Percentiles rank a stretch among this genome's conserved stretches.
These are phyloP conservation scores for Saccharomycodes ludwigii DNA, from an alignment of 805 yeast genomes.

Conservation along the genomic window DNA sequence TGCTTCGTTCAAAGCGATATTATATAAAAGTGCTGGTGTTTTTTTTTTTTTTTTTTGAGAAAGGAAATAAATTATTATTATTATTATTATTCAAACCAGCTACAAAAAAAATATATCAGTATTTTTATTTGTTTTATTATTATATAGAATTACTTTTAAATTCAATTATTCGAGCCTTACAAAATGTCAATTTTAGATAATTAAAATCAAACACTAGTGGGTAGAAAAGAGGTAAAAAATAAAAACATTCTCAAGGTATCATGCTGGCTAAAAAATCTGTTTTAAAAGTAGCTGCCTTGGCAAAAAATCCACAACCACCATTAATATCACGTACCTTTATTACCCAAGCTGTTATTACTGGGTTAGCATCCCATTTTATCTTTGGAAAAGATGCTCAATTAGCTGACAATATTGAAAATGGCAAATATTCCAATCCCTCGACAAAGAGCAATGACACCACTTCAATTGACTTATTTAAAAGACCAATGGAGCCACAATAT, in stretches of 20 bases:
- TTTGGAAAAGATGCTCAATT: constrained; percentile 34
- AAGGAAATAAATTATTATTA: too few species aligned
- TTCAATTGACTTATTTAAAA: constrained; percentile 12
- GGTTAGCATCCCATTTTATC: constrained; percentile 11
- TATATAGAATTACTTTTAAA: too few species aligned
- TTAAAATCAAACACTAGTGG: neutral
- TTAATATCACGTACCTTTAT: constrained; percentile 9
- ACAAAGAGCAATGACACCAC: constrained; percentile 24
- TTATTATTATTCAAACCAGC: too few species aligned
- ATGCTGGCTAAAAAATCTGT: neutral
- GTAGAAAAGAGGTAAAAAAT: neutral
- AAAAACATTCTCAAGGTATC: neutral
- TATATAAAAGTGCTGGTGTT: too few species aligned
- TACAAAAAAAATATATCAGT: too few species aligned
- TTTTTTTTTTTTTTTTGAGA: too few species aligned
- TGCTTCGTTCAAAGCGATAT: too few species aligned
- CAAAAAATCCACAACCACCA: neutral
- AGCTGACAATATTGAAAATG: constrained; percentile 44
- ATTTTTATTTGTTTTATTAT: too few species aligned
- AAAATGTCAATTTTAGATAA: too few species aligned
- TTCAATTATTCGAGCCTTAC: too few species aligned
- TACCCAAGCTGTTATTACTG: constrained; percentile 12
- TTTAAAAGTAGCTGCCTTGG: too few species aligned
- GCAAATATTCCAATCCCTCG: constrained; percentile 21
- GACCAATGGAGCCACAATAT: constrained; percentile 31